Base-by-base conservation (phyloP, 371 early-diverging fungal genomes). In the Batkoa obscura region DNA sequence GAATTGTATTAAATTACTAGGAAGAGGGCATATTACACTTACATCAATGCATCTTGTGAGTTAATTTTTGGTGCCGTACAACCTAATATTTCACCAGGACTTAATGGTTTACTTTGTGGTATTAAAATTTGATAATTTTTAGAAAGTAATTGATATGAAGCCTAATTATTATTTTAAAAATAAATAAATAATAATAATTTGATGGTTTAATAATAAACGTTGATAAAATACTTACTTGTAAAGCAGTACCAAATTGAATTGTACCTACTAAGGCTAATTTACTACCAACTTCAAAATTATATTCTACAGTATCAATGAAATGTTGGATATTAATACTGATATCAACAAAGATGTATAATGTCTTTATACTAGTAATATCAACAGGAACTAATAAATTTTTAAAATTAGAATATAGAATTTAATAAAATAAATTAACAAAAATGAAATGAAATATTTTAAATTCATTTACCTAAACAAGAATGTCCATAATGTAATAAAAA, bases 401-500 rank as follows among this genome's bases (percentile, higher is more conserved):
- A n/a, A 50, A 9, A 35, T 35, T 9, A 2, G 50, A 9, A 50
- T 13, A 15, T 15, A 5, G 33, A 23, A 35, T n/a, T 50, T 31
- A 50, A 37, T 23, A 23, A 23, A 23, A 23, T 23, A 23, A 23
- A 23, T 23, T 23, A 23, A 23, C 23, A 23, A 23, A 23, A 23
- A 23, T 37, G 43, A 56, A 37, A 36, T 50, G 30, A 56, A 49
- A 17, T 55, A 47, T 43, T 38, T 43, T 32, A 3, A 41, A 37
- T 17, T 33, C 8, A 51, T 66, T 30, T 72, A 84, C 85, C 79
- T 50, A 99, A 70, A 69, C 99, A 99, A 52, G 90, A 90, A 69
- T 99, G 99, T 0, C 99, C 99, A 64, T 97, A 99, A 67, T 99
- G 99, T 13, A 99, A 80, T 68, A 99, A 72, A 61, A 96, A 90